Evolutionary conservation across 2,329 filamentous ascomycete species (phyloP), one percentile per base, ranked within the genome.

Genomic region (Fusarium ambrosium): DNA sequence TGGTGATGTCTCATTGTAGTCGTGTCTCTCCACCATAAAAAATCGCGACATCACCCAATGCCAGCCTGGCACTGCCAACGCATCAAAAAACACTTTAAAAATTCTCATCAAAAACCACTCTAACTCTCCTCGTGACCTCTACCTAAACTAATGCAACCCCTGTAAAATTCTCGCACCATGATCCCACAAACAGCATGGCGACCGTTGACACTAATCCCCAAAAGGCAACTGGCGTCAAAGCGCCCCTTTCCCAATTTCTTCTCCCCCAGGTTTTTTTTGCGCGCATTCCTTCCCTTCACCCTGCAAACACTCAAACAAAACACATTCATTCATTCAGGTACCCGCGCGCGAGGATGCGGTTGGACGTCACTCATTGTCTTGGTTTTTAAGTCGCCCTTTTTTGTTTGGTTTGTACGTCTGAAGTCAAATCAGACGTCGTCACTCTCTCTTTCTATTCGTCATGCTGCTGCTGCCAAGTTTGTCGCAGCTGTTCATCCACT

Each of bases 341-440:
- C 63, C 73, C 32, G 13, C 29, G 68, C 76, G 68, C 76, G 77
- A 76, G 51, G 43, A 78, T 78, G 77, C 68, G 67, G 45, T 48
- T 65, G 48, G 66, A 71, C 77, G 64, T 73, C 77, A 51, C 43
- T 78, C 71, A 22, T 68, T 72, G 27, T 34, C 55, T 68, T 62
- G 65, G 64, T 66, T 67, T 58, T 34, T 63, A 61, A 61, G 13
- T 58, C 34, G 61, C 29, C 13, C 39, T 62, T 41, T n/a, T 58
- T 62, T 34, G 32, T 34, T 34, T 34, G 24, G 29, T 32, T 32
- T 32, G 29, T 24, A 29, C 7, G 45, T 60, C 55, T 65, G 58
- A 62, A n/a, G 16, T 39, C 14, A 4, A 13, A 24, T 75, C 73
- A 68, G 59, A 43, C 63, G 20, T 45, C 45, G 60, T 62, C 65